Conservation (phyloP, 2,329 filamentous ascomycete species). For the Aspergillus arachidicola region DNA sequence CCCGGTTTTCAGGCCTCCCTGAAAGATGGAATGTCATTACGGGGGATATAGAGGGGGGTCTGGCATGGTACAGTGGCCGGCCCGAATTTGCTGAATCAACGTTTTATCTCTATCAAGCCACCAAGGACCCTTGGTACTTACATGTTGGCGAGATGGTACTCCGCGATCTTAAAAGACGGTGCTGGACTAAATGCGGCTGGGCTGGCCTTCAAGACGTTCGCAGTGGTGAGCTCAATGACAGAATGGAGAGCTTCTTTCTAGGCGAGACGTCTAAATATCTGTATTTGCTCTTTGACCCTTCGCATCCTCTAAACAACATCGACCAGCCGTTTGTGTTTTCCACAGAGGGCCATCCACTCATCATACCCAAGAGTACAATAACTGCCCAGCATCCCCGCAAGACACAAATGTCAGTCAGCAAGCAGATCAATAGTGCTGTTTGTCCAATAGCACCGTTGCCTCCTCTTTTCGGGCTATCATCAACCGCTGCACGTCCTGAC, state of each 20-base stretch:
- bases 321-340: constrained; percentile 92
- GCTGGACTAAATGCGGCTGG: constrained; percentile 91
- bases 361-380: constrained; percentile 66
- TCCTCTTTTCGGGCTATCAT: constrained; percentile 72
- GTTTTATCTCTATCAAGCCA: constrained; percentile 93
- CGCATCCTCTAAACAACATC: constrained; percentile 83
- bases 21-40: constrained; percentile 91
- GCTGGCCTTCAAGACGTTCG: constrained; percentile 82
- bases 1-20: constrained; percentile 86
- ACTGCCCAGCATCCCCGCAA: constrained; percentile 13
- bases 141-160: constrained; percentile 95
- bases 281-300: constrained; percentile 83
- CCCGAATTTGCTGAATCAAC: constrained; percentile 97
- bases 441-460: constrained; percentile 67
- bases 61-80: constrained; percentile 92
- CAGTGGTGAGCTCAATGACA: constrained; percentile 82
- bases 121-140: constrained; percentile 92
- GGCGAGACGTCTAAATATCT: constrained; percentile 96
- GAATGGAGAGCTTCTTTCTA: constrained; percentile 98
- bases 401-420: constrained; percentile 9
- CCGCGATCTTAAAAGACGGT: constrained; percentile 82
- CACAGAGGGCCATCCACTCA: constrained; percentile 90
- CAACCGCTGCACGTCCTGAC: constrained; percentile 76
- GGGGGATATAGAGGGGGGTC: constrained; percentile 78
- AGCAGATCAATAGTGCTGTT: constrained; percentile 45